These are phyloP conservation scores for Eragrostis tef DNA, from an alignment of 202 grass and related monocot species.

Conservation along the genomic window DNA sequence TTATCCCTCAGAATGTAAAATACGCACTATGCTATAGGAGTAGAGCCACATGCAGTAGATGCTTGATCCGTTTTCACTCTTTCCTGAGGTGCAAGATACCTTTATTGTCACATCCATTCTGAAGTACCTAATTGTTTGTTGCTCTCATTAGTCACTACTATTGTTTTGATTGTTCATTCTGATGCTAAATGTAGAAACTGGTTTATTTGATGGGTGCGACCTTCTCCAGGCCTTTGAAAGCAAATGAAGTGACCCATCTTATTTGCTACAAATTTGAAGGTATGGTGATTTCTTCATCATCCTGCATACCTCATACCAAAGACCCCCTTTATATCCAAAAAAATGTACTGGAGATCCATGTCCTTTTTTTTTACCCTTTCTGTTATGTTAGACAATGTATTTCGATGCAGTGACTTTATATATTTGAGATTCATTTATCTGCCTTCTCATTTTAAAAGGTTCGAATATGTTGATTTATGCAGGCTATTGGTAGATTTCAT, in stretches of 20 bases:
- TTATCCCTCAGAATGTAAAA: conserved; percentile 1
- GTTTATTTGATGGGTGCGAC: conserved; percentile 60
- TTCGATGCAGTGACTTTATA: background rate
- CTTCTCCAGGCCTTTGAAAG: conserved; percentile 56
- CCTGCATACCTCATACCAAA: background rate
- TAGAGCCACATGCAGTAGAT: conserved; percentile 5
- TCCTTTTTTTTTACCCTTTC: background rate
- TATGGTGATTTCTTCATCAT: conserved; percentile 24
- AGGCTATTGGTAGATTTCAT: background rate
- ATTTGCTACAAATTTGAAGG: conserved; percentile 80
- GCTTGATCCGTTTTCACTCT: background rate
- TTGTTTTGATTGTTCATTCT: background rate
- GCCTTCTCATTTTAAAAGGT: background rate
- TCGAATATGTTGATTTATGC: background rate
- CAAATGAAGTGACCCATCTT: conserved; percentile 59
- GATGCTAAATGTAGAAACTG: conserved; percentile 59
- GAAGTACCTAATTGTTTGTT: conserved; percentile 11
- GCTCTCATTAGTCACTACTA: background rate
- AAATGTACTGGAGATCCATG: background rate
- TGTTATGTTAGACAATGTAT: conserved; percentile 3
- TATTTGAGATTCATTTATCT: background rate
- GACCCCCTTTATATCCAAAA: background rate
- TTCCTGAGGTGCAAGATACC: background rate
- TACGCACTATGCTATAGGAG: background rate
- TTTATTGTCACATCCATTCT: conserved; percentile 7